Evolutionary conservation across 768 basidiomycete species (phyloP).

Genomic region (Rhizopogon rudus): DNA sequence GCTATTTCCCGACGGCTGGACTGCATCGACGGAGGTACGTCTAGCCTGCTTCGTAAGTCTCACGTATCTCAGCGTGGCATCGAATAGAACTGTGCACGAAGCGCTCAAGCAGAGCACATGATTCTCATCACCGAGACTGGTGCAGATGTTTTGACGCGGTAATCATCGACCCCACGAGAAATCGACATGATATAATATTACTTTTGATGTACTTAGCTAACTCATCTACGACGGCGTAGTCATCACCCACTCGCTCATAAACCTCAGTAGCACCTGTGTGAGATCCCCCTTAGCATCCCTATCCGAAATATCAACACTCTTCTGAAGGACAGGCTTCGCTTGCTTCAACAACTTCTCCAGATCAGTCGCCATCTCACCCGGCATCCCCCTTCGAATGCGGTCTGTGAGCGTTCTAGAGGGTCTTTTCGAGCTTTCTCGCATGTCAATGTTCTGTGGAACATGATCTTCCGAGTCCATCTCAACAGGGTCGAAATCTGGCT

Average conservation of each 20-base stretch:
- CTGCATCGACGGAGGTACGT: slow-evolving; percentile 78
- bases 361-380: slow-evolving; percentile 74
- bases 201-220: slow-evolving; percentile 2
- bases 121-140: slow-evolving; percentile 76
- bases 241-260: slow-evolving; percentile 59
- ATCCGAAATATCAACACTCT: slow-evolving; percentile 47
- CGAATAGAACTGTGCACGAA: slow-evolving; percentile 68
- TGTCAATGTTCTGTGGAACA: slow-evolving; percentile 5
- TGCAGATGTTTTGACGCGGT: slow-evolving; percentile 70
- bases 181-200: slow-evolving; percentile 2
- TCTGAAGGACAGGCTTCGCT: slow-evolving; percentile 57
- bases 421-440: slow-evolving; percentile 29
- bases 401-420: slow-evolving; percentile 55
- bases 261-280: slow-evolving; percentile 53
- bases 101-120: slow-evolving; percentile 88
- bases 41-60: not conserved
- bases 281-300: slow-evolving; percentile 44
- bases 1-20: slow-evolving; percentile 93
- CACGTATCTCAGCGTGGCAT: not conserved
- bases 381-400: slow-evolving; percentile 68
- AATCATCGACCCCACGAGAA: slow-evolving; percentile 1
- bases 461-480: slow-evolving; percentile 38
- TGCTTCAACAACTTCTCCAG: slow-evolving; percentile 61
- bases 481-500: slow-evolving; percentile 57
- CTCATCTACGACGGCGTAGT: slow-evolving; percentile 21